A percentile compares a stretch with the other conserved stretches of the same genome.
These are phyloP conservation scores for Buddleja alternifolia DNA, from an alignment of 257 asterid genomes.

Conservation along the genomic window DNA sequence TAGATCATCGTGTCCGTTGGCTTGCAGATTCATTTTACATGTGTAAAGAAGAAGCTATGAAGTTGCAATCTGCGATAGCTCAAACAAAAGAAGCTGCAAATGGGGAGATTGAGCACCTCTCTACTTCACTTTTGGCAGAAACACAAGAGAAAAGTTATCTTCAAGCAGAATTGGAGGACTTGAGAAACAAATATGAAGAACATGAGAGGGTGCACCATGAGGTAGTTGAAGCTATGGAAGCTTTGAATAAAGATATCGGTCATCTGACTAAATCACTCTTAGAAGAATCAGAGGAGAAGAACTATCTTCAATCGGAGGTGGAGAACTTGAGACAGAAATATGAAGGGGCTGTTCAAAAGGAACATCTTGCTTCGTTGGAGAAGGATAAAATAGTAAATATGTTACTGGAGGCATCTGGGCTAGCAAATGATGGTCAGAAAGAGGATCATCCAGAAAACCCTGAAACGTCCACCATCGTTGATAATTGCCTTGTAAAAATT, in stretches of 20 bases:
- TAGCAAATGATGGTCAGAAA: slow-evolving; percentile 40
- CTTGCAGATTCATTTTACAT: slow-evolving; percentile 58
- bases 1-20: slow-evolving; percentile 59
- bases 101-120: slow-evolving; percentile 59
- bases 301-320: slow-evolving; percentile 51
- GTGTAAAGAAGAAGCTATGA: slow-evolving; percentile 62
- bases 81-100: slow-evolving; percentile 56
- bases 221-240: slow-evolving; percentile 54
- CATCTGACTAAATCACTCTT: slow-evolving; percentile 56
- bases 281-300: slow-evolving; percentile 74
- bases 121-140: slow-evolving; percentile 61
- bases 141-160: slow-evolving; percentile 60
- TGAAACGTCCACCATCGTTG: slow-evolving; percentile 48
- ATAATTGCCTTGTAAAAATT: slow-evolving; percentile 63
- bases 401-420: slow-evolving; percentile 78
- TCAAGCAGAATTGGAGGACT: slow-evolving; percentile 65
- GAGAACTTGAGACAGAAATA: slow-evolving; percentile 50
- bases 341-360: slow-evolving; percentile 52
- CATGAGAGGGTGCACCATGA: slow-evolving; percentile 55
- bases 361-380: slow-evolving; percentile 48
- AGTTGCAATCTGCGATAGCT: slow-evolving; percentile 58
- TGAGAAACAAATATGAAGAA: slow-evolving; percentile 46
- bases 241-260: slow-evolving; percentile 54
- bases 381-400: slow-evolving; percentile 53
- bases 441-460: slow-evolving; percentile 43